phyloP scores from a whole-genome alignment of 2,329 filamentous ascomycete species.

The Aureobasidium sp. region DNA sequence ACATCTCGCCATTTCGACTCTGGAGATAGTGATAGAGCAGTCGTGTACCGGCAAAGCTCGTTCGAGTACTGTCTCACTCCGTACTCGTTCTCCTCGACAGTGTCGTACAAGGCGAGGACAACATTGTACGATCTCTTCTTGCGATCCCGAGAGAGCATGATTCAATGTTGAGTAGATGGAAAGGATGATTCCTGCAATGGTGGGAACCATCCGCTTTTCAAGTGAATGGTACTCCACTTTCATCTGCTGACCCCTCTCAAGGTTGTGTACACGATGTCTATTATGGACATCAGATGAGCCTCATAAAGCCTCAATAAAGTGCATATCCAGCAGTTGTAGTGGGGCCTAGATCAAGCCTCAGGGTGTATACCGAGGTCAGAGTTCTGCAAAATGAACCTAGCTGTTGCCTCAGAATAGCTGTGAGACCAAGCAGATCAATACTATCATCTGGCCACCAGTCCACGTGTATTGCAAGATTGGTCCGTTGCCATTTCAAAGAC shows the following conservation, averaged over 20 bases:
- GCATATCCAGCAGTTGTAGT: not conserved
- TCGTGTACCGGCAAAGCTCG: not conserved
- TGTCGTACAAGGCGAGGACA: not conserved
- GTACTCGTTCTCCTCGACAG: not conserved
- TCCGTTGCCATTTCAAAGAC: not conserved
- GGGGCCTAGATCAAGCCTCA: not conserved
- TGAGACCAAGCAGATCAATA: not conserved
- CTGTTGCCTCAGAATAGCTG: not conserved
- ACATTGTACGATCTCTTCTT: not conserved
- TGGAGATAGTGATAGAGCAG: not conserved
- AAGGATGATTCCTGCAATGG: not conserved
- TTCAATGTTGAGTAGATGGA: too few relatives aligned
- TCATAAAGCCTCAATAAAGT: not conserved
- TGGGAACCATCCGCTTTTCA: not conserved
- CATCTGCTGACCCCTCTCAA: not conserved
- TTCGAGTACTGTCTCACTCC: not conserved
- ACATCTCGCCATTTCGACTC: not conserved
- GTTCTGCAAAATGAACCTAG: not conserved
- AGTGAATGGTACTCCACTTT: too few relatives aligned
- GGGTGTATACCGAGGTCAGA: not conserved
- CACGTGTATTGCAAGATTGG: not conserved
- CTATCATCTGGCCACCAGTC: not conserved
- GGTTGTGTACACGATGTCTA: too few relatives aligned
- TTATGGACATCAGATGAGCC: not conserved
- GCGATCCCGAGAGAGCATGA: too few relatives aligned